Evolutionary conservation across 306 rosid genomes (phyloP).

Genomic region (Quercus parvula): DNA sequence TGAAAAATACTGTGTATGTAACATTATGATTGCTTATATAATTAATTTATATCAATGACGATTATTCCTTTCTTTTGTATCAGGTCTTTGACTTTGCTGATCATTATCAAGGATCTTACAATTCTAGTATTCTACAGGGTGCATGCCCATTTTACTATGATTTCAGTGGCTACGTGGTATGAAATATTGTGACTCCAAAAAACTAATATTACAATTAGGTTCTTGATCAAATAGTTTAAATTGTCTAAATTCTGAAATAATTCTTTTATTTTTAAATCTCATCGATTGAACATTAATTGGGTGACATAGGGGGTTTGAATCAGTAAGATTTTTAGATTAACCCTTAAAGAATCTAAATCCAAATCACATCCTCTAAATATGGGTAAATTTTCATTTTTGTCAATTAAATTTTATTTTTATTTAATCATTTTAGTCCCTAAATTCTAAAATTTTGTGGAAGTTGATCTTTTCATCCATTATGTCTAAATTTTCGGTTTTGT

Average conservation of each 20-base stretch:
- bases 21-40: too few species aligned
- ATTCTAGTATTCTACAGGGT: constrained; percentile 12
- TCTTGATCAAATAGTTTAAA: not conserved
- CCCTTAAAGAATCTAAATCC: not conserved
- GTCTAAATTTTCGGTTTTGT: too few species aligned
- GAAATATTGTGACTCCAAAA: not conserved
- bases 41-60: not conserved
- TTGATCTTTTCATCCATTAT: too few species aligned
- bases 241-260: not conserved
- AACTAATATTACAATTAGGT: not conserved
- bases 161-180: constrained; percentile 38
- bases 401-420: too few species aligned
- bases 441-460: too few species aligned
- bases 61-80: not conserved
- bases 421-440: too few species aligned
- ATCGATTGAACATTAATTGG: not conserved
- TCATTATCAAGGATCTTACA: constrained; percentile 38
- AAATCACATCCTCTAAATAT: too few species aligned
- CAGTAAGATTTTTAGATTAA: not conserved
- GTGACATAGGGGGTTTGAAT: not conserved
- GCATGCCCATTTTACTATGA: constrained; percentile 56
- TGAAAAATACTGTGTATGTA: too few species aligned
- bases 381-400: too few species aligned
- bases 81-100: constrained; percentile 53
- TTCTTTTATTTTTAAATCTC: not conserved